Evolutionary conservation across 257 asterid genomes (phyloP).

Genomic region (Przewalskia tangutica): DNA sequence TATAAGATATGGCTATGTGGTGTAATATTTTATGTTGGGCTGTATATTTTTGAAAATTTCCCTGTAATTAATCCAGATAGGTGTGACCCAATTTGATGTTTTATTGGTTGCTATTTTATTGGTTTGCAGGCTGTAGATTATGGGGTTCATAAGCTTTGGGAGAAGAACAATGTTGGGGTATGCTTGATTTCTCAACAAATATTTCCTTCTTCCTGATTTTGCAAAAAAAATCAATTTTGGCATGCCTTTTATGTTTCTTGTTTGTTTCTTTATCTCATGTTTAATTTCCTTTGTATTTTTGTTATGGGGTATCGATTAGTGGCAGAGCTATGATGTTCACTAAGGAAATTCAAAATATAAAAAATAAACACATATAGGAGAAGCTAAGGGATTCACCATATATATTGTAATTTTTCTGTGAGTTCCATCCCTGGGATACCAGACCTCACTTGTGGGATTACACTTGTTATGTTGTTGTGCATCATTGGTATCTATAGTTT

Average conservation of each 20-base stretch:
- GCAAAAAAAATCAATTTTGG: neutral
- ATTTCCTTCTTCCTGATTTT: neutral
- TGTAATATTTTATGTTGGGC: too few species aligned
- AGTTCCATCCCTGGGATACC: too few species aligned
- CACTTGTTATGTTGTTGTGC: too few species aligned
- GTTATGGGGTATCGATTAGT: too few species aligned
- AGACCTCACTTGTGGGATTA: too few species aligned
- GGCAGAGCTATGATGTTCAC: too few species aligned
- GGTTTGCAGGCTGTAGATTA: conserved; percentile 54
- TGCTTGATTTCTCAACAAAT: neutral
- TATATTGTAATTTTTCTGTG: neutral
- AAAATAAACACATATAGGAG: too few species aligned
- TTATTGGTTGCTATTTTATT: conserved; percentile 2
- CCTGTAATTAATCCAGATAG: neutral
- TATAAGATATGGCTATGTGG: too few species aligned
- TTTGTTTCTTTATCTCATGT: neutral
- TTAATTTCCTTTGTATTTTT: neutral
- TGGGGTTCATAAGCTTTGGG: conserved; percentile 60
- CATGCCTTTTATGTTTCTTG: neutral
- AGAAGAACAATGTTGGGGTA: conserved; percentile 68
- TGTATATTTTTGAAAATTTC: too few species aligned
- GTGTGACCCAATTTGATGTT: neutral
- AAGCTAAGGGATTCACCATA: neutral
- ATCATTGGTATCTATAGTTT: too few species aligned
- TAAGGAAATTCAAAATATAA: too few species aligned